Base-by-base conservation (phyloP, 352 stramenopile species). In the Globisporangium acanthophoron region DNA sequence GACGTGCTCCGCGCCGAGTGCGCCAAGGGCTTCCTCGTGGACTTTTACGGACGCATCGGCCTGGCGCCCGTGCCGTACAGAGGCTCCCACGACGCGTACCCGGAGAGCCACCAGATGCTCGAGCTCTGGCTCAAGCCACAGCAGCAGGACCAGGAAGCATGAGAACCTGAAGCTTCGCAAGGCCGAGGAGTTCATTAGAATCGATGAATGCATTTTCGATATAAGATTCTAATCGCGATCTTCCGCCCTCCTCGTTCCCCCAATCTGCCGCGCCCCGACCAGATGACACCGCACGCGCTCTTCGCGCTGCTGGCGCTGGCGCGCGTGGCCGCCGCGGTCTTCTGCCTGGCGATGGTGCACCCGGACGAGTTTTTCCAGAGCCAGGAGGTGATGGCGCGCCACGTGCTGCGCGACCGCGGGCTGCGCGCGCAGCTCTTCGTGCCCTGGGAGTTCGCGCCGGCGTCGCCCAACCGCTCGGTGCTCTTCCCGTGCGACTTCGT, bases 341-440 rank as follows among this genome's bases (percentile, higher is more conserved):
- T 2, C 59, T 76, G n/a, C 50, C 81, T 49, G 74, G 76, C 0
- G n/a, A 87, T 92, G 75, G 63, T 91, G 50, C 80, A 91, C 56
- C 80, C 83, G 20, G 85, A 95, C 58, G 85, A 95, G 67, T 95
- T 90, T 58, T 95, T 95, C 61, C 85, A 95, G 71, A 89, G 80
- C 51, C 83, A 88, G 59, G 85, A 95, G 64, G 70, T 95, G 37
- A 90, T 92, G 77, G 80, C 85, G 27, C 70, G 68, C 27, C 65
- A 80, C 48, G 69, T 77, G 13, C 41, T 91, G n/a, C 44, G 20
- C 24, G 48, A 63, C 6, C 43, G 49, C 3, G 51, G 51, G 12
- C 55, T 65, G 29, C 46, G 16, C 3, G 5, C 64, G 24, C 65
- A 77, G 27, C 64, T 90, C 13, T 71, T 86, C 39, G 46, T 90